Base-by-base conservation (phyloP, 2,329 filamentous ascomycete species). In the Aspergillus sclerotialis region DNA sequence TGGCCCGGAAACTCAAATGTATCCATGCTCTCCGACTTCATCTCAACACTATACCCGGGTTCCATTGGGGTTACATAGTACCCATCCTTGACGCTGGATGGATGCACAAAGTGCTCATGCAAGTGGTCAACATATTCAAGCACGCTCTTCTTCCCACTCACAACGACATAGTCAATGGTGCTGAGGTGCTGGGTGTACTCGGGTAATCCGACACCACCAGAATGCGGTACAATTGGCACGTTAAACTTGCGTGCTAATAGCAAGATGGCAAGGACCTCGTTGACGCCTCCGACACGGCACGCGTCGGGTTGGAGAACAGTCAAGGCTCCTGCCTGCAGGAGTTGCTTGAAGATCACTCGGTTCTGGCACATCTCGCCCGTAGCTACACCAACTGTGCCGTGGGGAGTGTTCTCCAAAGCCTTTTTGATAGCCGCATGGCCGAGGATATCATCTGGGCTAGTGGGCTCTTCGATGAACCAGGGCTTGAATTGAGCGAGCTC, bases 351-450 rank as follows among this genome's bases (percentile, higher is more conserved):
- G 52, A 94, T 78, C 45, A 94, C 84, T 25, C 88, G 80, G 70
- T 94, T 94, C 69, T 94, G 88, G 68, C 86, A 92, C 86, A 94
- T 93, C 68, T 94, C 88, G 43, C 88, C 88, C 0, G 88, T 94
- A 6, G 88, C 88, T 4, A 94, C 88, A 38, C 85, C 85, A 50
- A 94, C 86, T 0, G 83, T 79, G 50, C 61, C 61, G 43, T 64
- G 41, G 5, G 61, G 58, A 7, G 58, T 65, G 38, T 62, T 50
- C 23, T 75, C 73, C 8, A 94, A 78, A 4, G 87, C 87, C 42
- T 90, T 82, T 33, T 84, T 79, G 50, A 94, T 80, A 3, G 84
- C 82, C 55, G 84, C 85, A 73, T 94, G 88, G 38, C 88, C 88
- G 36, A 92, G 78, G 38, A 94, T 80, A 58, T 94, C 88, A 55